These are phyloP conservation scores for Lentinus brumalis DNA, from an alignment of 768 basidiomycete species.

Conservation along the genomic window DNA sequence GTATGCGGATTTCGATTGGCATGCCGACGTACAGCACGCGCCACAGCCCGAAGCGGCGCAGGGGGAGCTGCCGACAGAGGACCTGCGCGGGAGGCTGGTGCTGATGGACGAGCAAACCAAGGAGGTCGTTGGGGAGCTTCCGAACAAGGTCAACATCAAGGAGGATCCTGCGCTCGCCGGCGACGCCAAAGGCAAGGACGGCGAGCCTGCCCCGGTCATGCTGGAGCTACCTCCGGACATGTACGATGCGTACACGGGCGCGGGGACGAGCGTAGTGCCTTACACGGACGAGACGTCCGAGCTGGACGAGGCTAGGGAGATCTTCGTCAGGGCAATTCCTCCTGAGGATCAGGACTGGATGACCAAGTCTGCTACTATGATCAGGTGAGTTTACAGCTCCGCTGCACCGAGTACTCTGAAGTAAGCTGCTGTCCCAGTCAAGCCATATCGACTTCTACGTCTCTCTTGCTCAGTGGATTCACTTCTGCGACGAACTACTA, in stretches of 20 bases:
- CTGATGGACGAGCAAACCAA: conserved; percentile 74
- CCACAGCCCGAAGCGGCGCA: neutral
- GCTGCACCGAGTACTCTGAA: neutral
- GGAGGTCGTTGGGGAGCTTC: conserved; percentile 70
- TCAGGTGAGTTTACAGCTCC: conserved; percentile 51
- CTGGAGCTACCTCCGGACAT: conserved; percentile 64
- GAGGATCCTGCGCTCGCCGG: conserved; percentile 57
- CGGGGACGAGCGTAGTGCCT: conserved; percentile 18
- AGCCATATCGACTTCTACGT: conserved; percentile 68
- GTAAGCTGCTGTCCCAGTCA: conserved; percentile 42
- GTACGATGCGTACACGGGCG: conserved; percentile 32
- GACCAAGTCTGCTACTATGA: conserved; percentile 53
- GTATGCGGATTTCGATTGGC: conserved; percentile 53
- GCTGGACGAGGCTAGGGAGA: conserved; percentile 41
- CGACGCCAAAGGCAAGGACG: conserved; percentile 39
- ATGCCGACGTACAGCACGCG: neutral
- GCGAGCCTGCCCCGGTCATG: conserved; percentile 50
- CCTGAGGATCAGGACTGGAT: conserved; percentile 75
- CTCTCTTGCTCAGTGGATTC: conserved; percentile 61
- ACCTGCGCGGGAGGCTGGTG: conserved; percentile 57
- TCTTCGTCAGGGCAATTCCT: conserved; percentile 63
- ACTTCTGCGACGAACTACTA: conserved; percentile 63
- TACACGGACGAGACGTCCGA: conserved; percentile 18
- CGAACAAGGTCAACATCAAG: conserved; percentile 52
- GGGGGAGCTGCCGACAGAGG: conserved; percentile 4